Conservation (phyloP, 805 yeast species). For the Barnettozyma wickerhamii region DNA sequence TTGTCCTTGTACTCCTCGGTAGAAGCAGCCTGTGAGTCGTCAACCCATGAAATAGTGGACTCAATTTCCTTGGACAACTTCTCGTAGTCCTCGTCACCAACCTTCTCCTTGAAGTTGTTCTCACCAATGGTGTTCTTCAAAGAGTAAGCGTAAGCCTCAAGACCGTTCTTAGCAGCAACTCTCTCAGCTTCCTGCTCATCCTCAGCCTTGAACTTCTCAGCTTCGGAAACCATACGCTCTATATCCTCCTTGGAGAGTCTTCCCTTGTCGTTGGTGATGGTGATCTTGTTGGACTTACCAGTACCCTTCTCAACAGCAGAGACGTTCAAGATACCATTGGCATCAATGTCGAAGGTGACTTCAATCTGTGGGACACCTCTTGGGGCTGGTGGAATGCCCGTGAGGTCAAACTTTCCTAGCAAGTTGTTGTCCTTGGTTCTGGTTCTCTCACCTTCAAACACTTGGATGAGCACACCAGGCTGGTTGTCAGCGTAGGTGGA, state of each 20-base stretch:
- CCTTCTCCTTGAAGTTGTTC: constrained; percentile 72
- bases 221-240: constrained; percentile 96
- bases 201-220: constrained; percentile 96
- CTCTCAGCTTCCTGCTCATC: constrained; percentile 93
- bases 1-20: constrained; percentile 89
- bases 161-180: constrained; percentile 91
- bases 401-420: constrained; percentile 94
- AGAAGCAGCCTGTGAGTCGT: constrained; percentile 85
- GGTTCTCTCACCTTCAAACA: constrained; percentile 97
- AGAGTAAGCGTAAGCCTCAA: constrained; percentile 94
- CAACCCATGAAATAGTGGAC: constrained; percentile 87
- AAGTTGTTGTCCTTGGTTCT: constrained; percentile 95
- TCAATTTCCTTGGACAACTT: constrained; percentile 78
- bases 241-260: constrained; percentile 97
- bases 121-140: constrained; percentile 80
- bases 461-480: constrained; percentile 99
- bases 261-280: constrained; percentile 98
- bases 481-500: constrained; percentile 98
- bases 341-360: constrained; percentile 95
- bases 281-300: constrained; percentile 94
- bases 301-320: constrained; percentile 98
- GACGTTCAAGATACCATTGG: constrained; percentile 96
- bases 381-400: constrained; percentile 98
- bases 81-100: constrained; percentile 68
- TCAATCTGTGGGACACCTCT: constrained; percentile 99